Conservation (phyloP, 2,329 filamentous ascomycete species). For the Fusarium sp. region DNA sequence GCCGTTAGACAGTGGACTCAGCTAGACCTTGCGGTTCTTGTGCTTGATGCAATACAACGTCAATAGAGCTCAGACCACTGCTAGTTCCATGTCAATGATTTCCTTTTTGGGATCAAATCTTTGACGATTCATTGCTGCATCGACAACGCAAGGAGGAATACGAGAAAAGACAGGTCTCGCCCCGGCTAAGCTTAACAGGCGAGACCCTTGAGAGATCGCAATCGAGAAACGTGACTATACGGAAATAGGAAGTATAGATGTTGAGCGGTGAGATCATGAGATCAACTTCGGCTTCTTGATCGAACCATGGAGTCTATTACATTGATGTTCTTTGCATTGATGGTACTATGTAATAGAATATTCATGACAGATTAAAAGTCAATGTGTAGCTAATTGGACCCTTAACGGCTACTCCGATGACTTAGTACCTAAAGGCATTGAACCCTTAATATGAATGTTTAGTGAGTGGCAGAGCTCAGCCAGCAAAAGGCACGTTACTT, state of each 20-base stretch:
- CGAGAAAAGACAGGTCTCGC: slow-evolving; percentile 26
- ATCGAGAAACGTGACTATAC: not conserved
- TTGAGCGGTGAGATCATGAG: slow-evolving; percentile 38
- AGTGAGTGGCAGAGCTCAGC: not conserved
- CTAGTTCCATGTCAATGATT: slow-evolving; percentile 1
- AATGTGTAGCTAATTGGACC: not conserved
- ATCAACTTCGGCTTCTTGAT: slow-evolving; percentile 5
- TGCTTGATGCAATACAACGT: slow-evolving; percentile 1
- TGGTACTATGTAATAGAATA: not conserved
- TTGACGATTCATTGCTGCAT: slow-evolving; percentile 16
- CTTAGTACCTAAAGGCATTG: not conserved
- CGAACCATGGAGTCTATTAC: not conserved
- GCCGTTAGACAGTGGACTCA: not conserved
- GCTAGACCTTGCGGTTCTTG: not conserved
- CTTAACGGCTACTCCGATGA: slow-evolving; percentile 14
- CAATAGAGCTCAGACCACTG: slow-evolving; percentile 21
- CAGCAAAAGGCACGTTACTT: slow-evolving; percentile 33
- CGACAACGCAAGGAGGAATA: slow-evolving; percentile 35
- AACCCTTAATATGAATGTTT: not conserved
- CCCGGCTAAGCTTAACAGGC: slow-evolving; percentile 12
- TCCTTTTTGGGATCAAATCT: slow-evolving; percentile 13
- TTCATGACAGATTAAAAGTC: not conserved
- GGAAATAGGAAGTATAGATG: not conserved
- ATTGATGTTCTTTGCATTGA: not conserved
- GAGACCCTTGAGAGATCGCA: slow-evolving; percentile 17